A percentile compares a stretch with the other conserved stretches of the same genome.
Conservation (phyloP, 257 asterid genomes). For the Misopates orontium region DNA sequence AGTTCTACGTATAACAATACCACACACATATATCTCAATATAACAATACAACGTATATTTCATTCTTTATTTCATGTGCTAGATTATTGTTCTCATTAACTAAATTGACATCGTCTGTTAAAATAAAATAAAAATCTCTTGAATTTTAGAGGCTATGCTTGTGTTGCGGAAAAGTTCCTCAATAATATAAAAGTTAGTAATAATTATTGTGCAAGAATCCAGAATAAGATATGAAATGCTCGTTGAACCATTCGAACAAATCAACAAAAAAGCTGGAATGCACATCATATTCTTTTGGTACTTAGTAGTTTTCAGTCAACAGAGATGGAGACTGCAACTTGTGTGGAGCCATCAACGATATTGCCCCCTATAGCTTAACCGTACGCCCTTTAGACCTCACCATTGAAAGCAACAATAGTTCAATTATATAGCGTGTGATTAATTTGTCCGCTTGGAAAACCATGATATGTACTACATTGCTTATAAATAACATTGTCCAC, state of each 20-base stretch:
- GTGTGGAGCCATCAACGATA: slow-evolving; percentile 12
- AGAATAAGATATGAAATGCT: slow-evolving; percentile 33
- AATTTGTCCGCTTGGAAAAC: no score
- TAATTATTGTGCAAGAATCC: slow-evolving; percentile 21
- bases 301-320: slow-evolving; percentile 27
- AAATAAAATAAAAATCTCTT: no score
- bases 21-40: no score
- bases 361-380: not conserved
- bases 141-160: not conserved
- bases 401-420: not conserved
- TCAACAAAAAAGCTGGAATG: slow-evolving; percentile 36
- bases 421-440: not conserved
- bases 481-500: no score
- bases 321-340: slow-evolving; percentile 17
- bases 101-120: no score
- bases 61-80: no score
- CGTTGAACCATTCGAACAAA: slow-evolving; percentile 30
- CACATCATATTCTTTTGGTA: slow-evolving; percentile 31
- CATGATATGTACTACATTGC: no score
- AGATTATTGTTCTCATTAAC: no score
- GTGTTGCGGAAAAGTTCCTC: slow-evolving; percentile 7
- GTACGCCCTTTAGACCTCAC: not conserved
- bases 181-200: slow-evolving; percentile 21
- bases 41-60: no score
- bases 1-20: no score